A percentile compares a stretch with the other conserved stretches of the same genome.
Evolutionary conservation across 176 grass and related monocot genomes (phyloP).

Genomic region (Areca catechu): DNA sequence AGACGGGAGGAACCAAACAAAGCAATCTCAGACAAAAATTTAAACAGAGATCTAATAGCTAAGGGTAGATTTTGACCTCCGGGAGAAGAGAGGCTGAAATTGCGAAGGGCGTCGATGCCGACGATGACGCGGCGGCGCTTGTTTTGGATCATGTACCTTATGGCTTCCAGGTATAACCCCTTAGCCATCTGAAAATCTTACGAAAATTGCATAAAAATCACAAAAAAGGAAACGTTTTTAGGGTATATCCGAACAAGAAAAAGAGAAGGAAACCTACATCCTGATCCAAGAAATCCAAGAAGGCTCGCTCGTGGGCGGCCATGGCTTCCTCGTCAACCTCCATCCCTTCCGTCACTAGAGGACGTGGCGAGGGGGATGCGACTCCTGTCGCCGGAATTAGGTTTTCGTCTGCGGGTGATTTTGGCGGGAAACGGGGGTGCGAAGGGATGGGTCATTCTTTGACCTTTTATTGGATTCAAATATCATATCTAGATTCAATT

Average conservation of each 20-base stretch:
- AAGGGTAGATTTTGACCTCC: conserved; percentile 32
- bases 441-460: too few relatives aligned
- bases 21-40: neutral
- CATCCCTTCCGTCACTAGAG: conserved; percentile 28
- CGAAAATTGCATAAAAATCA: too few relatives aligned
- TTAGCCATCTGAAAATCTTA: conserved; percentile 44
- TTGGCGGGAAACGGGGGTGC: too few relatives aligned
- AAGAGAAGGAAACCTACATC: conserved; percentile 28
- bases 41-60: neutral
- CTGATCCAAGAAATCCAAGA: conserved; percentile 83
- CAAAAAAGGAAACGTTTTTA: too few relatives aligned
- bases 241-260: too few relatives aligned
- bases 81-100: conserved; percentile 71
- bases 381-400: neutral
- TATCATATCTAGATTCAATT: too few relatives aligned
- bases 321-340: conserved; percentile 96
- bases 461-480: too few relatives aligned
- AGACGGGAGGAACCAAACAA: too few relatives aligned
- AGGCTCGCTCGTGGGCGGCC: conserved; percentile 66
- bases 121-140: conserved; percentile 66
- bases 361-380: too few relatives aligned
- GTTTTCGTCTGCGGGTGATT: too few relatives aligned
- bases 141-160: conserved; percentile 54
- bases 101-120: conserved; percentile 89
- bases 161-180: conserved; percentile 61